Base-by-base conservation (phyloP, 768 basidiomycete genomes). In the Sarcodon aspratus region DNA sequence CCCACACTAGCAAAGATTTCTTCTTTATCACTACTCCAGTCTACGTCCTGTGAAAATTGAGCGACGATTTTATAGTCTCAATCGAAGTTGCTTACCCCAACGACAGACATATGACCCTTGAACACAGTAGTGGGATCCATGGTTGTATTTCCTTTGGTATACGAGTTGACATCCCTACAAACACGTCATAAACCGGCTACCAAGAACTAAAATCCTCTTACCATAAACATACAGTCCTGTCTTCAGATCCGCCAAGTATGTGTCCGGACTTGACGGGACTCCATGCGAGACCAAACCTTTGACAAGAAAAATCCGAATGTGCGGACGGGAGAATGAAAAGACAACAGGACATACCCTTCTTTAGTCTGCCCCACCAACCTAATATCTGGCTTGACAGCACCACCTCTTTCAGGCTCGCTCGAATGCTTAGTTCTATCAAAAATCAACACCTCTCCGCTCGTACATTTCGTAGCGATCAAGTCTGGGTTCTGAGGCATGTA, bases 401-500 rank as follows among this genome's bases (percentile, higher is more conserved):
- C 88, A 31, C 82, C 84, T 36, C 80, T 77, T 61, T 89, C 86
- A 3, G 95, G 93, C 59, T 95, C 89, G 56, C 84, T 94, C 47
- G 92, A 79, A 64, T 98, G 95, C 66, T 96, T 97, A 34, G 96
- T 98, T 50, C 96, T 71, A 66, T 99, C 96, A 66, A 98, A 99
- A n/a, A 99, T 69, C 50, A 85, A 70, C 3, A 98, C 90, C 54
- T 96, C 90, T 11, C 95, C 96, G 6, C 78, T 80, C 7, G 92
- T 78, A 17, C 93, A 75, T 65, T 98, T 98, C 9, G 95, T 98
- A 11, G 96, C 96, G 55, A 99, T 87, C 55, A 99, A 66, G 67
- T 98, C 90, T 1, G 93, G 89, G 60, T 98, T 99, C 66, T 98
- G 95, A 6, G 96, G 96, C 94, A 98, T 98, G 65, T 98, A 99